These are phyloP conservation scores for Cyclotella kingstonii DNA, from an alignment of 108 stramenopile species.

Conservation along the genomic window DNA sequence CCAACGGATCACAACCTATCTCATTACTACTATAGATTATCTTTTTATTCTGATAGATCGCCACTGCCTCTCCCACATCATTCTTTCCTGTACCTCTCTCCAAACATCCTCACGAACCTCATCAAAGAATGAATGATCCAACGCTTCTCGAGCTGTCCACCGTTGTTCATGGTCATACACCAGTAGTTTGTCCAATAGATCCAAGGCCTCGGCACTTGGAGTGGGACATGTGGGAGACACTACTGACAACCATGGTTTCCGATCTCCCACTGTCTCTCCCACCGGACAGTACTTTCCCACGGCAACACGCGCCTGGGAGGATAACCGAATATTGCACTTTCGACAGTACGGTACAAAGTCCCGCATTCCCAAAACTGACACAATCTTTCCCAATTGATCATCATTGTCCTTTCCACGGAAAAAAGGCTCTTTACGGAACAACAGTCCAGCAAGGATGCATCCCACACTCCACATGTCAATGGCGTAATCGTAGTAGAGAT, in stretches of 20 bases:
- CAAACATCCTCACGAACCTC: slow-evolving; percentile 59
- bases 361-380: slow-evolving; percentile 67
- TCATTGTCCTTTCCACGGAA: slow-evolving; percentile 82
- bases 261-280: slow-evolving; percentile 22
- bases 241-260: slow-evolving; percentile 42
- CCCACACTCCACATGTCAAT: slow-evolving; percentile 88
- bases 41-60: slow-evolving; percentile 2
- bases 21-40: too few relatives aligned
- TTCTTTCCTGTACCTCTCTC: slow-evolving; percentile 39
- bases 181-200: slow-evolving; percentile 72
- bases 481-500: slow-evolving; percentile 73
- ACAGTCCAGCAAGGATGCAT: slow-evolving; percentile 78
- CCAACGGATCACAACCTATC: too few relatives aligned
- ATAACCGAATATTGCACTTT: slow-evolving; percentile 47
- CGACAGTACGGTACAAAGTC: slow-evolving; percentile 64
- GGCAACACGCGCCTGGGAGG: slow-evolving; percentile 33
- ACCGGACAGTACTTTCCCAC: slow-evolving; percentile 39
- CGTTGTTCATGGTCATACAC: slow-evolving; percentile 80
- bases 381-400: slow-evolving; percentile 80
- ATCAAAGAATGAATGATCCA: slow-evolving; percentile 85
- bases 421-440: slow-evolving; percentile 79
- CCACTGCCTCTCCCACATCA: slow-evolving; percentile 37
- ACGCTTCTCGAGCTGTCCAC: slow-evolving; percentile 81
- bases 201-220: slow-evolving; percentile 62
- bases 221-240: slow-evolving; percentile 31